phyloP scores from a whole-genome alignment of 352 stramenopile species.

The Globisporangium spinosum region DNA sequence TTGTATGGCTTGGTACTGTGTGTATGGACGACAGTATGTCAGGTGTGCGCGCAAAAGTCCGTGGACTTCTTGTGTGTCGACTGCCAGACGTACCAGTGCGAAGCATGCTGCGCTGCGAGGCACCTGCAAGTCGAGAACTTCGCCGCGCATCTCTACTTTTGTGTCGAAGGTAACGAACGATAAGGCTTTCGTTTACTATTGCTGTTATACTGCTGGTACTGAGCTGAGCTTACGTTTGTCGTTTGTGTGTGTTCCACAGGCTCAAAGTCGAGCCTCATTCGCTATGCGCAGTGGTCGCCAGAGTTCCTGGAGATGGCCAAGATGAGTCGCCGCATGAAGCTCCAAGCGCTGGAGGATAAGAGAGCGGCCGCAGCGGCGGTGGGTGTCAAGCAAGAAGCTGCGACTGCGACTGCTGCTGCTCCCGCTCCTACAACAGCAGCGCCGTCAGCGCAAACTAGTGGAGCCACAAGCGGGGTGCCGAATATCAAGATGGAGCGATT shows the following conservation, averaged over 20 bases:
- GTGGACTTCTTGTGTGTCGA: slow-evolving; percentile 55
- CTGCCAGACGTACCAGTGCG: slow-evolving; percentile 56
- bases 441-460: background rate
- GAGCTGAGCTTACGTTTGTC: background rate
- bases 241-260: slow-evolving; percentile 26
- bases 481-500: slow-evolving; percentile 26
- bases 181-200: background rate
- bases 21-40: slow-evolving; percentile 33
- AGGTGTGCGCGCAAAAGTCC: slow-evolving; percentile 37
- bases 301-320: slow-evolving; percentile 47
- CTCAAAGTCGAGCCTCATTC: slow-evolving; percentile 34
- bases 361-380: background rate
- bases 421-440: background rate
- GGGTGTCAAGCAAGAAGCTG: slow-evolving; percentile 5
- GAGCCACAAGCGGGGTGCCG: background rate
- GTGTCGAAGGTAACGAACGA: slow-evolving; percentile 40
- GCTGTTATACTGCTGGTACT: background rate
- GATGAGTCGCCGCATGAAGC: slow-evolving; percentile 23
- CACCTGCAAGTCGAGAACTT: slow-evolving; percentile 27
- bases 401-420: background rate
- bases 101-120: slow-evolving; percentile 43
- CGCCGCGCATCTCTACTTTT: slow-evolving; percentile 47
- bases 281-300: slow-evolving; percentile 41
- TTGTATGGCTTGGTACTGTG: background rate
- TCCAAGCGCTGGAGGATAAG: slow-evolving; percentile 14